Conservation (phyloP, 257 asterid genomes). For the Lithospermum erythrorhizon region DNA sequence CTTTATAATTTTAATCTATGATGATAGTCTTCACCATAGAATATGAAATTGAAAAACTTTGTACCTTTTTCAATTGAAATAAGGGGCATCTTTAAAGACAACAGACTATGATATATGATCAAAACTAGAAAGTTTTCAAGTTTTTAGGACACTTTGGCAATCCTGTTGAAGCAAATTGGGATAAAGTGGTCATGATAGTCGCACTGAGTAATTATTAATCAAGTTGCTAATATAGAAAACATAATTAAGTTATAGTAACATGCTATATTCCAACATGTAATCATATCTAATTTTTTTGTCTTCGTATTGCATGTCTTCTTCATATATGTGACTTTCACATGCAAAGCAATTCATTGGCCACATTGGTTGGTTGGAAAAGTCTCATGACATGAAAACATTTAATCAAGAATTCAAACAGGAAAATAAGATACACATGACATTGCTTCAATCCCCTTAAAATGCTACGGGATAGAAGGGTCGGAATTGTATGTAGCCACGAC, state of each 20-base stretch:
- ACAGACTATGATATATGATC: neutral
- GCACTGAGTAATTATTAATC: neutral
- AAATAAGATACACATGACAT: too few relatives aligned
- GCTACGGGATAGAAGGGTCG: too few relatives aligned
- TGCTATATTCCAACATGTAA: constrained; percentile 1
- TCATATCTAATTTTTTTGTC: constrained; percentile 2
- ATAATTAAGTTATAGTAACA: neutral
- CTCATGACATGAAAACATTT: neutral
- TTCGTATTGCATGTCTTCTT: neutral
- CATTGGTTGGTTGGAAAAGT: neutral
- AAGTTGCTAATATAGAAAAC: neutral
- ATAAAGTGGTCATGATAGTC: neutral
- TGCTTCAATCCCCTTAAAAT: too few relatives aligned
- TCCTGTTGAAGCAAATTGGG: neutral
- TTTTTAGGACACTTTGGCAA: neutral
- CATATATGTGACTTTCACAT: neutral
- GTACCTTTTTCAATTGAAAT: neutral
- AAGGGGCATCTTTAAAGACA: neutral
- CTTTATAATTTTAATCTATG: too few relatives aligned
- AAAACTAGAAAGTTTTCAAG: neutral
- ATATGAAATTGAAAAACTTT: neutral
- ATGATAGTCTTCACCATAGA: neutral
- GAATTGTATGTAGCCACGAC: too few relatives aligned
- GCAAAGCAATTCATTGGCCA: neutral
- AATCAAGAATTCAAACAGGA: neutral